Base-by-base conservation (phyloP, 495 filamentous ascomycete genomes). In the Neurospora pannonica region DNA sequence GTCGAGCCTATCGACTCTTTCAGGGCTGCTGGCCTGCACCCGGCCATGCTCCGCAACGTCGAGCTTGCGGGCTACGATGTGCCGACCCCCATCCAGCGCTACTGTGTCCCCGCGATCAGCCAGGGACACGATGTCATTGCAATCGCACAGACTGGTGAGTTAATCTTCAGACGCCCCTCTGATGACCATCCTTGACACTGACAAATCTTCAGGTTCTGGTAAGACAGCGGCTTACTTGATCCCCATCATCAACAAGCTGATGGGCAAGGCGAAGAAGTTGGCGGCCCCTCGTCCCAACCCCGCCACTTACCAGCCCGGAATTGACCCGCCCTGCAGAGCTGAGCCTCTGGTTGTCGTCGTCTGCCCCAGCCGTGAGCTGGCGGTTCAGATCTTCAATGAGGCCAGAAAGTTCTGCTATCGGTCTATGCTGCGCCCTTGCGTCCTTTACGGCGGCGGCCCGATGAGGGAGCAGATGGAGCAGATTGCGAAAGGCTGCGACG, bases 211-310 rank as follows among this genome's bases (percentile, higher is more conserved):
- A 98, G 95, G 96, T 31, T 97, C 95, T 46, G 96, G 96, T 72
- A 99, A 99, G 85, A 99, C 96, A 2, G 96, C 91, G 0, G 94
- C 96, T 0, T 99, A 94, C 78, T 81, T 99, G 4, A 91, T 98
- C 73, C 96, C 96, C 0, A 93, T 96, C 62, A 76, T 98, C 48
- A 97, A 94, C 42, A 89, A 93, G 82, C 82, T 98, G 37, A 97
- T 97, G 94, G 96, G 96, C 34, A 98, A 98, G 83, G 93, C 91
- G 0, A 94, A 92, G 81, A 93, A 93, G 82, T 84, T 97, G 3
- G 89, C 90, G 2, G 94, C 92, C 19, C 86, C 90, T 69, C 92
- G 94, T 37, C 94, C 95, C 0, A 88, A 89, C 74, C 79, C 88
- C 1, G 79, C 77, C 2, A 84, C 76, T 0, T 83, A 80, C 38